Evolutionary conservation across 306 rosid species (phyloP).

Genomic region (Luffa aegyptiaca): DNA sequence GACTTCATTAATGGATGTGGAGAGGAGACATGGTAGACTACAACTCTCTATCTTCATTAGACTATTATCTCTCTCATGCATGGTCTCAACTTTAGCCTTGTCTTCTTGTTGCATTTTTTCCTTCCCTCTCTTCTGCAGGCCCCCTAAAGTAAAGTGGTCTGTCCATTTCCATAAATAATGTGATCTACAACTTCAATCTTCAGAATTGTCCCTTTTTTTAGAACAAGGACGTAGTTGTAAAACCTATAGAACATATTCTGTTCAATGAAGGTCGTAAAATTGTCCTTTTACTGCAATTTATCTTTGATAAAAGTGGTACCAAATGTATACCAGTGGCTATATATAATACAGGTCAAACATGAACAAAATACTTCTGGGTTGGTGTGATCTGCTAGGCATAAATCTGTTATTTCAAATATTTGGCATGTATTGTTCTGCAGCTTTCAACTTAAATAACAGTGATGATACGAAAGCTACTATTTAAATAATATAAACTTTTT

Average conservation of each 20-base stretch:
- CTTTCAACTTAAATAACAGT: neutral
- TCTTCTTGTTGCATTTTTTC: neutral
- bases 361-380: neutral
- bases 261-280: neutral
- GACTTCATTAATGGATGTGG: slow-evolving; percentile 88
- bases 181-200: neutral
- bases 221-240: neutral
- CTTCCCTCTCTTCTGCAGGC: neutral
- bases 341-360: neutral
- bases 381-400: neutral
- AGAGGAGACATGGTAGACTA: slow-evolving; percentile 87
- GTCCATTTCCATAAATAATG: neutral
- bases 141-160: neutral
- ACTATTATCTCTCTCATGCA: neutral
- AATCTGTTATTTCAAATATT: neutral
- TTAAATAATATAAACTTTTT: neutral
- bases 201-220: neutral
- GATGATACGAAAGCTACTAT: neutral
- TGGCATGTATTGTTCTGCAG: neutral
- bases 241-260: neutral
- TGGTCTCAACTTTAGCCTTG: neutral
- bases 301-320: neutral
- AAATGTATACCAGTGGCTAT: neutral
- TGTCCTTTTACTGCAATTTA: neutral
- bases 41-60: neutral